Evolutionary conservation across 208 protist species (phyloP).

Genomic region (Herpetomonas muscarum): DNA sequence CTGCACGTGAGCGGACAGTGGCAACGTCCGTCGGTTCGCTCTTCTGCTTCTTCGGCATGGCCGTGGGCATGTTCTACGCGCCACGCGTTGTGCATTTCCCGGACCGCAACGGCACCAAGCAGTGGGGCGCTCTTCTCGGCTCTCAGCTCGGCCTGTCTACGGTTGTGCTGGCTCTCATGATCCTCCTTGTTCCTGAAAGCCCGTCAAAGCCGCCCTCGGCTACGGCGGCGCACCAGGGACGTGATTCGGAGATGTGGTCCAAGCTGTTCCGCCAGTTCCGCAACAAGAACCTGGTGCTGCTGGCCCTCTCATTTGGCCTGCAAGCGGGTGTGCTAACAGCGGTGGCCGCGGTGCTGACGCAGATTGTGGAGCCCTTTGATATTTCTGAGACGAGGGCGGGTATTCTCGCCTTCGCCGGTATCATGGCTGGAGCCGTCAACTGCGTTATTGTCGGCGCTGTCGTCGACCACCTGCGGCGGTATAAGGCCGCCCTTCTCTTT

Average conservation of each 20-base stretch:
- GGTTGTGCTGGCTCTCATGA: slow-evolving; percentile 16
- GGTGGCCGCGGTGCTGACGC: slow-evolving; percentile 30
- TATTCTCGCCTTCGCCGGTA: slow-evolving; percentile 40
- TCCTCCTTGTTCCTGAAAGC: slow-evolving; percentile 15
- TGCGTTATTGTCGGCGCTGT: slow-evolving; percentile 29
- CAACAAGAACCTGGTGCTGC: slow-evolving; percentile 27
- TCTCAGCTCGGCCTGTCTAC: slow-evolving; percentile 26
- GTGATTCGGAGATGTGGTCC: slow-evolving; percentile 9
- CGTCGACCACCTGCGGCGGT: slow-evolving; percentile 28
- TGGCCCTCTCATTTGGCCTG: slow-evolving; percentile 35
- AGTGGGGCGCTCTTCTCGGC: slow-evolving; percentile 28
- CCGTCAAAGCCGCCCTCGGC: slow-evolving; percentile 25
- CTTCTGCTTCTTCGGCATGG: slow-evolving; percentile 53
- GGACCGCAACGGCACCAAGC: slow-evolving; percentile 2
- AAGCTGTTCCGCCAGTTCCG: slow-evolving; percentile 23
- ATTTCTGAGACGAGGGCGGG: slow-evolving; percentile 28
- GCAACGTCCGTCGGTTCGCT: slow-evolving; percentile 41
- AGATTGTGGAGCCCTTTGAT: slow-evolving; percentile 47
- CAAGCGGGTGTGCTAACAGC: slow-evolving; percentile 28
- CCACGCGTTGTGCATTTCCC: slow-evolving; percentile 38
- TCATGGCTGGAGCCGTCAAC: slow-evolving; percentile 28
- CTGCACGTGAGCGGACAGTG: slow-evolving; percentile 33
- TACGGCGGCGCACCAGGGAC: slow-evolving; percentile 17
- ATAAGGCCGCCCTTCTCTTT: slow-evolving; percentile 22
- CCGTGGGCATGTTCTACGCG: slow-evolving; percentile 54